Conservation (phyloP, 306 rosid genomes). For the Argentina anserina region DNA sequence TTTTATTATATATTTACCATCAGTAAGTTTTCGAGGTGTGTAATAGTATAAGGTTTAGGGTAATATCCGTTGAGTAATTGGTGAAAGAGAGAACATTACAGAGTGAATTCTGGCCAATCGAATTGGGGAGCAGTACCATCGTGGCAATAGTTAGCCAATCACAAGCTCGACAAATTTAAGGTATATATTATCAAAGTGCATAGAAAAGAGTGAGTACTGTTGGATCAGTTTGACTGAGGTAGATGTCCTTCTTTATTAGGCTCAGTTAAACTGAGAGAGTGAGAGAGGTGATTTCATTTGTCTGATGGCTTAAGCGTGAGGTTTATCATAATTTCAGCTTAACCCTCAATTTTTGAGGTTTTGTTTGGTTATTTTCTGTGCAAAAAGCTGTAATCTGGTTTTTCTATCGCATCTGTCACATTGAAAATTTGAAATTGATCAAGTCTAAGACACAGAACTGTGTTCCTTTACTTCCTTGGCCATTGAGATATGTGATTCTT, state of each 20-base stretch:
- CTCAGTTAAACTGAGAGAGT: constrained; percentile 28
- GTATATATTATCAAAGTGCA: constrained; percentile 50
- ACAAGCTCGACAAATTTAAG: constrained; percentile 87
- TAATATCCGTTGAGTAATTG: constrained; percentile 46
- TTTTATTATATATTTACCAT: constrained; percentile 16
- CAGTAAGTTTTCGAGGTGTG: constrained; percentile 39
- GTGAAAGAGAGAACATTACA: constrained; percentile 6
- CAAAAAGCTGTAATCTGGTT: neutral
- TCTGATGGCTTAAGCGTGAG: neutral
- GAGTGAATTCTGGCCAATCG: constrained; percentile 46
- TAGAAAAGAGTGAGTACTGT: constrained; percentile 21
- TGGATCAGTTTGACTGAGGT: neutral
- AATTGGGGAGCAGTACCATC: constrained; percentile 47
- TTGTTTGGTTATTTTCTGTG: neutral
- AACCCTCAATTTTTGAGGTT: neutral
- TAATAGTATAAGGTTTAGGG: constrained; percentile 21
- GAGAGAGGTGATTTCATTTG: constrained; percentile 28
- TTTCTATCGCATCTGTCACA: neutral
- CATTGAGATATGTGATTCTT: neutral
- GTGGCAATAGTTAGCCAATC: constrained; percentile 70
- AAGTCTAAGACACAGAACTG: neutral
- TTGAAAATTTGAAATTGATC: neutral
- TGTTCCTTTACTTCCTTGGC: neutral
- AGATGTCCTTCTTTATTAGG: constrained; percentile 28
- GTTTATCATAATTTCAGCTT: neutral